Percentiles rank a stretch among this genome's conserved stretches.
phyloP scores from a whole-genome alignment of 2,329 filamentous ascomycete species.

The Fusarium albidum region DNA sequence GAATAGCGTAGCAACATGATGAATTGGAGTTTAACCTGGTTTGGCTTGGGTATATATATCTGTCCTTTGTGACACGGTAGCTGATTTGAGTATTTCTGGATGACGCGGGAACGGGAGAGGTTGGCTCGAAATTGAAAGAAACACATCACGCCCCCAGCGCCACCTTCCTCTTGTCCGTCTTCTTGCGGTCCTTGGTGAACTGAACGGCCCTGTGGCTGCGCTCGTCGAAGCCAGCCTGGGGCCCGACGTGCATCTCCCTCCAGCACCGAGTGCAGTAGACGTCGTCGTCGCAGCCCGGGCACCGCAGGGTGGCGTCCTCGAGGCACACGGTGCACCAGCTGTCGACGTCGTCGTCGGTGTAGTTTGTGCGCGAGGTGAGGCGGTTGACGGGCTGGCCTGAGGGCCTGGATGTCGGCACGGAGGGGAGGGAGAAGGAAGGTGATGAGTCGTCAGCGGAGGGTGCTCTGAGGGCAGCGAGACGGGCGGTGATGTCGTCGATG shows the following conservation, averaged over 20 bases:
- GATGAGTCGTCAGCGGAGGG: constrained; percentile 40
- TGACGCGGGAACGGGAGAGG: constrained; percentile 1
- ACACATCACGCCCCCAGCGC: constrained; percentile 47
- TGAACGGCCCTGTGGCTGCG: constrained; percentile 72
- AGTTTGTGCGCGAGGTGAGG: constrained; percentile 51
- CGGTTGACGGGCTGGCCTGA: constrained; percentile 50
- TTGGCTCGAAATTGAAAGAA: constrained; percentile 20
- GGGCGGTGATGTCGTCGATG: constrained; percentile 56
- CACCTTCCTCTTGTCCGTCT: constrained; percentile 46
- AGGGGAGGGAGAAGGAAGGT: constrained; percentile 53
- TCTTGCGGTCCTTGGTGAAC: constrained; percentile 52
- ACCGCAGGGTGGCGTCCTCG: constrained; percentile 77
- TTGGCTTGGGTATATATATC: constrained; percentile 23
- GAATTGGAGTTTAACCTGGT: constrained; percentile 16
- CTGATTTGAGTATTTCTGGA: neutral
- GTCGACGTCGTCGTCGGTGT: constrained; percentile 75
- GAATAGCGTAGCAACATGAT: constrained; percentile 9
- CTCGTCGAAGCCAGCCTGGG: constrained; percentile 75
- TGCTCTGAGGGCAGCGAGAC: constrained; percentile 60
- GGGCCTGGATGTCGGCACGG: constrained; percentile 59
- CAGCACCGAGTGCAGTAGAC: constrained; percentile 83
- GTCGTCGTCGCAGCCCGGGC: constrained; percentile 74
- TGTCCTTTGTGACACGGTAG: constrained; percentile 12
- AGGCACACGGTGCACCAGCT: constrained; percentile 86
- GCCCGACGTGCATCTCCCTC: constrained; percentile 80